Conservation (phyloP, 345 rosid genomes). For the Diplotaxis tenuifolia region DNA sequence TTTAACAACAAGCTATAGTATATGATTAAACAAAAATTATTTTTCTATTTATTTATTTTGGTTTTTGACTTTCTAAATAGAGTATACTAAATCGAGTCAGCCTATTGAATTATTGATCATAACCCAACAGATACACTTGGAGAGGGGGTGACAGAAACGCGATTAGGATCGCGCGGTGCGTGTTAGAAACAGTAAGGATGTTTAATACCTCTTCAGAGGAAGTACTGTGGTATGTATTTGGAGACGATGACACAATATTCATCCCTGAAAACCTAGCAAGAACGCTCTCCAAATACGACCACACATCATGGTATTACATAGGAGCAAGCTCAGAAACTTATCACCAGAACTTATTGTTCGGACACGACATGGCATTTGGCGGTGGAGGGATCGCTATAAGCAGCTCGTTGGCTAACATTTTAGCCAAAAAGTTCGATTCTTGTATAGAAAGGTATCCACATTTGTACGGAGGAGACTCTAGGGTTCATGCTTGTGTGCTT, state of each 20-base stretch:
- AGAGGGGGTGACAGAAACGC: conserved; percentile 59
- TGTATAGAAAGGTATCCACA: conserved; percentile 77
- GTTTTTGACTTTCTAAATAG: neutral
- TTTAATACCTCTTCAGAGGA: conserved; percentile 36
- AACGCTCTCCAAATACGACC: conserved; percentile 80
- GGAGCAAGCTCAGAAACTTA: conserved; percentile 72
- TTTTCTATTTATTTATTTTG: too few species aligned
- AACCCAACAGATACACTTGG: conserved; percentile 44
- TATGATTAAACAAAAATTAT: too few species aligned
- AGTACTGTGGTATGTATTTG: conserved; percentile 79
- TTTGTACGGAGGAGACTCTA: conserved; percentile 79
- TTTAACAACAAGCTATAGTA: too few species aligned
- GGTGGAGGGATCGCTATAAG: conserved; percentile 86
- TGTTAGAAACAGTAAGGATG: conserved; percentile 48
- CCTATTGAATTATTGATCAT: neutral
- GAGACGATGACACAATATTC: conserved; percentile 80
- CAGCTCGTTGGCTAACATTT: conserved; percentile 62
- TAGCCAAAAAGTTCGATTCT: conserved; percentile 68
- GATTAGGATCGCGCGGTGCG: conserved; percentile 68
- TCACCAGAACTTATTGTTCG: conserved; percentile 54
- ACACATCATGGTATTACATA: conserved; percentile 67
- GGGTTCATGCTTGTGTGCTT: conserved; percentile 65
- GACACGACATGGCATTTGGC: conserved; percentile 69
- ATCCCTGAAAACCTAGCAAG: conserved; percentile 63
- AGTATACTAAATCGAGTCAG: neutral